Conservation (phyloP, 1,284 basidiomycete species). For the Leccinum subrobustum region DNA sequence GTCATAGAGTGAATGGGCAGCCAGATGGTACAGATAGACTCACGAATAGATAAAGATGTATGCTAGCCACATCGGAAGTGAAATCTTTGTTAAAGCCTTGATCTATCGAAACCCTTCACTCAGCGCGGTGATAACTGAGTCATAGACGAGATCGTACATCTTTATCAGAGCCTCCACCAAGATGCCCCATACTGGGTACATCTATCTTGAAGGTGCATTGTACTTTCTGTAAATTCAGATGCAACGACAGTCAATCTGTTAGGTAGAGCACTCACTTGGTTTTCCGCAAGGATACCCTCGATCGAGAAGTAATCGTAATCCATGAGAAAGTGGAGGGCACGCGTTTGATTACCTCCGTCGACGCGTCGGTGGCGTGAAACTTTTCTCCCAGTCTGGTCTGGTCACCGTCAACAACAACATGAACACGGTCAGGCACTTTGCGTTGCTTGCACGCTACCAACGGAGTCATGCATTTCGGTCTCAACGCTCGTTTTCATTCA, state of each 20-base stretch:
- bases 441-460: constrained; percentile 14
- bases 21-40: constrained; percentile 24
- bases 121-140: constrained; percentile 5
- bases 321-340: constrained; percentile 43
- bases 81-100: constrained; percentile 66
- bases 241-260: background rate
- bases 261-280: constrained; percentile 58
- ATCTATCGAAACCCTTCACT: constrained; percentile 44
- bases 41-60: constrained; percentile 82
- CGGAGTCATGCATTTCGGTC: constrained; percentile 15
- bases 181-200: constrained; percentile 83
- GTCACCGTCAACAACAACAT: constrained; percentile 18
- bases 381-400: constrained; percentile 1
- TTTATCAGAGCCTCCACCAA: constrained; percentile 79
- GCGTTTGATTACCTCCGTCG: background rate
- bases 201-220: constrained; percentile 87
- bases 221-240: constrained; percentile 62
- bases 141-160: constrained; percentile 52
- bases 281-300: constrained; percentile 85
- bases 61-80: constrained; percentile 85
- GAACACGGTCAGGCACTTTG: constrained; percentile 21
- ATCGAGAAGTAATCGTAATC: constrained; percentile 88
- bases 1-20: constrained; percentile 4
- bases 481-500: constrained; percentile 38
- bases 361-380: constrained; percentile 29